A percentile compares a stretch with the other conserved stretches of the same genome.
These are phyloP conservation scores for Ogataea trehalophila DNA, from an alignment of 805 yeast genomes.

Conservation along the genomic window DNA sequence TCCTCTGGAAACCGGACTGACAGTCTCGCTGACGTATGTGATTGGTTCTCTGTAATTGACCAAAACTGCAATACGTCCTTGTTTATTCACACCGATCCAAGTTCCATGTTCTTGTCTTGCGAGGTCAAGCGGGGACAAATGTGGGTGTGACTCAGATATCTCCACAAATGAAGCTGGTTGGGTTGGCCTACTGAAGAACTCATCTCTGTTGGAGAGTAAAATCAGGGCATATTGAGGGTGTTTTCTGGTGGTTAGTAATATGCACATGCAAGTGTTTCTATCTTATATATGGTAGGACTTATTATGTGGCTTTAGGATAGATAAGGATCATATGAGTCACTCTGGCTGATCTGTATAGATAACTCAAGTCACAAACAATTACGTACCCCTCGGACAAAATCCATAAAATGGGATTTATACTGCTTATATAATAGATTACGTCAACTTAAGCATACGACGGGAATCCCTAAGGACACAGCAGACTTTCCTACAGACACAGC, in stretches of 20 bases:
- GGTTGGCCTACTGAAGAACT: conserved; percentile 71
- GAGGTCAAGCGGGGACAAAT: conserved; percentile 66
- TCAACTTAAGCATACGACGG: too few species aligned
- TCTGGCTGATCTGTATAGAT: too few species aligned
- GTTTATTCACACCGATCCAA: conserved; percentile 70
- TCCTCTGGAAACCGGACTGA: conserved; percentile 39
- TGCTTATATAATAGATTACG: too few species aligned
- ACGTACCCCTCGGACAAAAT: too few species aligned
- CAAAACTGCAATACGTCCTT: conserved; percentile 63
- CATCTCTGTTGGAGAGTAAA: conserved; percentile 82
- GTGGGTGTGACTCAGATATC: background rate
- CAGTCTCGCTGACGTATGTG: conserved; percentile 9
- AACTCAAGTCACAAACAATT: too few species aligned
- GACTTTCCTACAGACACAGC: too few species aligned
- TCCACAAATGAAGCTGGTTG: conserved; percentile 41
- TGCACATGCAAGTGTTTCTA: conserved; percentile 56
- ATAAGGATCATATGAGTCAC: too few species aligned
- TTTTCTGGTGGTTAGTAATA: conserved; percentile 57
- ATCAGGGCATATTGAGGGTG: conserved; percentile 76
- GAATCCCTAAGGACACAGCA: too few species aligned
- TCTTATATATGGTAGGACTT: too few species aligned
- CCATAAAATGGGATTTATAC: too few species aligned
- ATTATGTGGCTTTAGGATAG: too few species aligned
- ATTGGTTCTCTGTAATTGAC: conserved; percentile 64
- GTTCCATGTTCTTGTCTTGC: conserved; percentile 77